Percentiles rank a stretch among this genome's conserved stretches.
Evolutionary conservation across 2,329 filamentous ascomycete genomes (phyloP).

Genomic region (Chaetomium strumarium): DNA sequence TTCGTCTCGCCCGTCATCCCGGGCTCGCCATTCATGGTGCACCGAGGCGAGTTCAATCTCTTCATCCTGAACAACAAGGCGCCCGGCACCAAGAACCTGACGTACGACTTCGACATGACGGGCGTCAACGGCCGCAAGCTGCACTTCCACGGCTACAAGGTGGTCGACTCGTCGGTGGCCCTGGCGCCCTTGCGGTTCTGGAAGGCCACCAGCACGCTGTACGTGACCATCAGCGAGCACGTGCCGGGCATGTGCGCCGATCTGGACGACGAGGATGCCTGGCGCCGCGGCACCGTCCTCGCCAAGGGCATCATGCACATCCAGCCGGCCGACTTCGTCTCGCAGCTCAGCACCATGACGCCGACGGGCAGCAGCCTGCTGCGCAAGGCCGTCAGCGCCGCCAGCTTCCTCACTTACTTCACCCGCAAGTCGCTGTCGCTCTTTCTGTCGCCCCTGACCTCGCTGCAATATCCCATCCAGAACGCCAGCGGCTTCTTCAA

Average conservation of each 20-base stretch:
- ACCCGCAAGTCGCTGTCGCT: slow-evolving; percentile 46
- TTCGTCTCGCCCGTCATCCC: slow-evolving; percentile 50
- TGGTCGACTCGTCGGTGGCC: slow-evolving; percentile 54
- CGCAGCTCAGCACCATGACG: slow-evolving; percentile 49
- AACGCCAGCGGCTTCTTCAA: slow-evolving; percentile 48
- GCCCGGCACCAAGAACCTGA: slow-evolving; percentile 53
- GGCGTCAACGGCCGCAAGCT: slow-evolving; percentile 47
- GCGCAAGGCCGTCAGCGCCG: slow-evolving; percentile 39
- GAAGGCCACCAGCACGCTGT: slow-evolving; percentile 56
- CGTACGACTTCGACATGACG: slow-evolving; percentile 57
- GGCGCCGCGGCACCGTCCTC: slow-evolving; percentile 40
- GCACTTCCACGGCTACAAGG: slow-evolving; percentile 57
- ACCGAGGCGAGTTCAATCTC: slow-evolving; percentile 51
- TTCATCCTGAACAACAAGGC: slow-evolving; percentile 48
- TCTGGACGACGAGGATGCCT: slow-evolving; percentile 33
- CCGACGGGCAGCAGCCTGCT: slow-evolving; percentile 43
- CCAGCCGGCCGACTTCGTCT: slow-evolving; percentile 46
- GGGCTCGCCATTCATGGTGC: slow-evolving; percentile 56
- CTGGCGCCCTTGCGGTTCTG: slow-evolving; percentile 52
- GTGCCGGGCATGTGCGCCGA: slow-evolving; percentile 23
- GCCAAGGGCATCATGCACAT: slow-evolving; percentile 57
- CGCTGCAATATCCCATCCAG: slow-evolving; percentile 49
- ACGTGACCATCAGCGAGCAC: slow-evolving; percentile 50
- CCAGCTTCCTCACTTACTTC: slow-evolving; percentile 52
- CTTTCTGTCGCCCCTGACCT: slow-evolving; percentile 49